Evolutionary conservation across 2,329 filamentous ascomycete genomes (phyloP), one percentile per base, ranked within the genome.

Genomic region (Xylariaceae sp.): DNA sequence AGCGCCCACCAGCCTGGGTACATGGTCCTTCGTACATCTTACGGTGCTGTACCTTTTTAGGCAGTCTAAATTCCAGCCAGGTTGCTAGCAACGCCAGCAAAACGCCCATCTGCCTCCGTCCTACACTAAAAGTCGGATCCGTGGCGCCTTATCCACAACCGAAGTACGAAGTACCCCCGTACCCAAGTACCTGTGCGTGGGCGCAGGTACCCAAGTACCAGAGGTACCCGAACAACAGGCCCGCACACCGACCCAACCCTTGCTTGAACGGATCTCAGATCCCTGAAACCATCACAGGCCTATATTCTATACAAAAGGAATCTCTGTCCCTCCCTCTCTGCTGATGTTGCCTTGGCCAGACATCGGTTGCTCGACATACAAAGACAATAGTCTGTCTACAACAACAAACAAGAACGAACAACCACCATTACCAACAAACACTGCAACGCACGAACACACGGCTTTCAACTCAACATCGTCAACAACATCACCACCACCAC

Each of bases 361-460:
- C 51, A 65, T 71, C 67, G 71, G 70, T 41, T 71, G 70, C 71
- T 71, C 73, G 71, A 73, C 69, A 30, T 30, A 30, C 23, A 30
- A 30, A 30, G 23, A 30, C 23, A 30, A 4, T 30, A 30, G 23
- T 30, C 23, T 30, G 23, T 30, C 23, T 30, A 30, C 73, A 71
- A 73, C 70, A 69, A 69, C 55, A 62, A 69, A 60, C 23, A 55
- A 58, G 58, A 57, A 55, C 64, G 44, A 55, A 57, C 69, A 73
- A 69, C 69, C 59, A 10, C 37, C 3, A 41, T 13, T 13, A 13
- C 37, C 9, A 9, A 41, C 37, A 41, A 9, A 41, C 37, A 41
- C 37, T 10, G 9, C 9, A 9, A 41, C 41, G 5, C 41, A 45
- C 41, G 5, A 11, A 45, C 41, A 45, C 9, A n/a, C 41, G n/a